These are phyloP conservation scores for Solanum chacoense DNA, from an alignment of 305 asterid species.

Conservation along the genomic window DNA sequence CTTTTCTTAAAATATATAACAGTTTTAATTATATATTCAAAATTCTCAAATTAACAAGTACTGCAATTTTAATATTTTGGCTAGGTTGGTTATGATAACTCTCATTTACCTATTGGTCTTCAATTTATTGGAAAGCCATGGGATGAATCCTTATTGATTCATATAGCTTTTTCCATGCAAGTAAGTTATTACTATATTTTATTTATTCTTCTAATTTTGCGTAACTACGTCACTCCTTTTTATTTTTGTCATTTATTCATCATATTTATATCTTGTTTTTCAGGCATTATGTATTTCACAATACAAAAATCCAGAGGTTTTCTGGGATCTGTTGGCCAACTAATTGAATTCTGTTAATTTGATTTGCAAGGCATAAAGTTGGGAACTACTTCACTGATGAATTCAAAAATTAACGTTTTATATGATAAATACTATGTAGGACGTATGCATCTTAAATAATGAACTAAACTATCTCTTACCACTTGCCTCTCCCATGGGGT, in stretches of 20 bases:
- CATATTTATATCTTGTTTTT: background rate
- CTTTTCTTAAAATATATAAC: background rate
- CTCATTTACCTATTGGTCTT: constrained; percentile 76
- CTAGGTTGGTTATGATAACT: constrained; percentile 72
- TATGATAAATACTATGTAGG: background rate
- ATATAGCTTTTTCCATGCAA: constrained; percentile 62
- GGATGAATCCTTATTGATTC: constrained; percentile 67
- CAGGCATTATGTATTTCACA: constrained; percentile 56
- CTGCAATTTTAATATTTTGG: background rate
- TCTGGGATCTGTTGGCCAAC: constrained; percentile 48
- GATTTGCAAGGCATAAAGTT: background rate
- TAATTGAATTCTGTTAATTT: background rate
- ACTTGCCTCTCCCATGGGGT: background rate
- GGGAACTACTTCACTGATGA: background rate
- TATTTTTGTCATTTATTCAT: background rate
- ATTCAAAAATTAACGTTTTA: background rate
- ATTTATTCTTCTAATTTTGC: background rate
- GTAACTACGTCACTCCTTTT: background rate
- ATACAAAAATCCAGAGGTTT: constrained; percentile 65
- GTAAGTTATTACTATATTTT: constrained; percentile 23
- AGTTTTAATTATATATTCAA: background rate
- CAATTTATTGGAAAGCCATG: constrained; percentile 91
- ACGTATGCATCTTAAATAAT: background rate
- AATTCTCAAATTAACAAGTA: no score
- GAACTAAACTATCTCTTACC: background rate